phyloP scores from a whole-genome alignment of 2,329 filamentous ascomycete genomes.

The Arthrobotrys megalospora region DNA sequence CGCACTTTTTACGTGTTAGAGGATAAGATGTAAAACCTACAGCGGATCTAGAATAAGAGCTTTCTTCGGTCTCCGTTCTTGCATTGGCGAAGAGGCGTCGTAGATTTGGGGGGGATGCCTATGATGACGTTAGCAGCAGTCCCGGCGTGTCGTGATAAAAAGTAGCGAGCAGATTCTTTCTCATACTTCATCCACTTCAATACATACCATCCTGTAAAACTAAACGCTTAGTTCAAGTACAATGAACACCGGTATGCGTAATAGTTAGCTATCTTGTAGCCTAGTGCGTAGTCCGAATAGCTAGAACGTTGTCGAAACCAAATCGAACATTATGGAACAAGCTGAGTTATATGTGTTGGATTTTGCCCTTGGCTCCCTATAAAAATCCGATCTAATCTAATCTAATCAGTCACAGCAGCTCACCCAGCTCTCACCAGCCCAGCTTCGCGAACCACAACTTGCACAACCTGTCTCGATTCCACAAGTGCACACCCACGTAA shows the following conservation, averaged over 20 bases:
- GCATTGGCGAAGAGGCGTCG: slow-evolving; percentile 95
- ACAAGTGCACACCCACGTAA: slow-evolving; percentile 15
- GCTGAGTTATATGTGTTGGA: slow-evolving; percentile 46
- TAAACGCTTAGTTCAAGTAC: slow-evolving; percentile 18
- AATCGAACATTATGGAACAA: neutral
- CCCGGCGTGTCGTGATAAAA: no score
- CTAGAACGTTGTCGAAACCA: neutral
- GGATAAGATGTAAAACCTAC: slow-evolving; percentile 69
- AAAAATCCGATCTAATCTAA: slow-evolving; percentile 47
- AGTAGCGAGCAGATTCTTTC: no score
- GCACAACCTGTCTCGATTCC: slow-evolving; percentile 22
- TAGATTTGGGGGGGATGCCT: slow-evolving; percentile 92
- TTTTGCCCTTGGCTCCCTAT: slow-evolving; percentile 64
- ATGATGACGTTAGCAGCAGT: slow-evolving; percentile 34
- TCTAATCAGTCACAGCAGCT: slow-evolving; percentile 39
- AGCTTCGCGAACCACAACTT: slow-evolving; percentile 36
- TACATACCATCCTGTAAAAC: slow-evolving; percentile 19
- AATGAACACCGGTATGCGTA: neutral
- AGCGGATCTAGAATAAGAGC: slow-evolving; percentile 91
- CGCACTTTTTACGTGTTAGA: neutral
- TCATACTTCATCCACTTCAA: no score
- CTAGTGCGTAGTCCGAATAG: neutral
- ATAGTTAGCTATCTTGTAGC: neutral
- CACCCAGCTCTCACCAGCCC: slow-evolving; percentile 29
- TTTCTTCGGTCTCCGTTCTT: slow-evolving; percentile 91